Evolutionary conservation across 805 yeast genomes (phyloP).

Genomic region (Pichia gijzeniarum): DNA sequence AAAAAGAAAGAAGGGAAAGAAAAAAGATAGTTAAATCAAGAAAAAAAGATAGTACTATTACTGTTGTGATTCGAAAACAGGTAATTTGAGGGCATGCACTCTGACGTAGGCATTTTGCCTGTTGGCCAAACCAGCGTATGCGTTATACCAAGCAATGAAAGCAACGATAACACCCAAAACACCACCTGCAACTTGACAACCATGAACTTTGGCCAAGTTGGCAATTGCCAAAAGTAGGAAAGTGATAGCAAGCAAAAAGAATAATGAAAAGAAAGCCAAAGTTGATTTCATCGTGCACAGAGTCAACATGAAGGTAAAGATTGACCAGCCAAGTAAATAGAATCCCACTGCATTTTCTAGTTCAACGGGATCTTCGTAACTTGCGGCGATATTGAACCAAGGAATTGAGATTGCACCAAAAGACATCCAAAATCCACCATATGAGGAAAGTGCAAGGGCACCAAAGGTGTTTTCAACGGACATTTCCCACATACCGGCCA

Average conservation of each 20-base stretch:
- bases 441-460: conserved; percentile 53
- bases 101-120: conserved; percentile 56
- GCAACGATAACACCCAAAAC: conserved; percentile 57
- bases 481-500: conserved; percentile 73
- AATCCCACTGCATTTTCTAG: conserved; percentile 50
- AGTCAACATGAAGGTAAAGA: conserved; percentile 54
- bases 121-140: conserved; percentile 63
- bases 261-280: conserved; percentile 45
- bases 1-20: not conserved
- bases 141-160: conserved; percentile 62
- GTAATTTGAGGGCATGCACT: conserved; percentile 27
- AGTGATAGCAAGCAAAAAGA: conserved; percentile 48
- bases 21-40: not conserved
- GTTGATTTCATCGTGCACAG: conserved; percentile 54
- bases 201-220: conserved; percentile 38
- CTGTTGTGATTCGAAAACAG: conserved; percentile 16
- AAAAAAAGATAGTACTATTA: too few species aligned
- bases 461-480: conserved; percentile 74
- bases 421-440: conserved; percentile 74
- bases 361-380: conserved; percentile 39
- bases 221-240: conserved; percentile 48
- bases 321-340: conserved; percentile 55
- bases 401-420: conserved; percentile 60
- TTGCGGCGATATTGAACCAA: conserved; percentile 50
- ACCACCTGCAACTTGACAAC: conserved; percentile 51